Evolutionary conservation across 164 flowering plant species (phyloP).

Genomic region (Stephania cephalantha): DNA sequence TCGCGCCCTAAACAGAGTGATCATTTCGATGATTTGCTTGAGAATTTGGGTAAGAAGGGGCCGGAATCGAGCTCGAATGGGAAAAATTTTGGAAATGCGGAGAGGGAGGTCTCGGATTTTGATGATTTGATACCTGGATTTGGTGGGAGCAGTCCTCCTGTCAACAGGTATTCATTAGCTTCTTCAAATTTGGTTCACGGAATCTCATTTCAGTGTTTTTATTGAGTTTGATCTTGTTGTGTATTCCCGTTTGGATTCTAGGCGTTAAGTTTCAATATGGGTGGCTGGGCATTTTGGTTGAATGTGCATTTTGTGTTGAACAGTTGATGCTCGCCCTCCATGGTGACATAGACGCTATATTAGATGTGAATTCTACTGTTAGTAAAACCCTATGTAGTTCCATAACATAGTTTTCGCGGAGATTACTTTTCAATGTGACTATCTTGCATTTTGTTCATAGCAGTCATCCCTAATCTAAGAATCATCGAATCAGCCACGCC

Average conservation of each 20-base stretch:
- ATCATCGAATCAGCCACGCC: no score
- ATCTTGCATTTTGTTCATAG: no score
- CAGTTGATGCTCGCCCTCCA: background rate
- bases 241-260: background rate
- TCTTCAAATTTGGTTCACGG: background rate
- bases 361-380: background rate
- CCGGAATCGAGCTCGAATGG: constrained; percentile 17
- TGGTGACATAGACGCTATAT: background rate
- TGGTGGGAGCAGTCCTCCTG: constrained; percentile 30
- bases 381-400: no score
- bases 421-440: no score
- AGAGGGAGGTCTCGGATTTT: constrained; percentile 28
- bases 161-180: constrained; percentile 26
- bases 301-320: background rate
- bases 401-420: no score
- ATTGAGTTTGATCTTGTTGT: background rate
- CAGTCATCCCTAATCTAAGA: no score
- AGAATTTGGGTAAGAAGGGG: constrained; percentile 33
- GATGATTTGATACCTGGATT: constrained; percentile 59
- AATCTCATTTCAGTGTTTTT: background rate
- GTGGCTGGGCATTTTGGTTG: background rate
- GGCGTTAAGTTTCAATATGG: background rate
- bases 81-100: constrained; percentile 12
- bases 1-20: constrained; percentile 22
- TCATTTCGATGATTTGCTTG: constrained; percentile 49